phyloP scores from a whole-genome alignment of 805 yeast genomes.

The Yarrowia sp. region DNA sequence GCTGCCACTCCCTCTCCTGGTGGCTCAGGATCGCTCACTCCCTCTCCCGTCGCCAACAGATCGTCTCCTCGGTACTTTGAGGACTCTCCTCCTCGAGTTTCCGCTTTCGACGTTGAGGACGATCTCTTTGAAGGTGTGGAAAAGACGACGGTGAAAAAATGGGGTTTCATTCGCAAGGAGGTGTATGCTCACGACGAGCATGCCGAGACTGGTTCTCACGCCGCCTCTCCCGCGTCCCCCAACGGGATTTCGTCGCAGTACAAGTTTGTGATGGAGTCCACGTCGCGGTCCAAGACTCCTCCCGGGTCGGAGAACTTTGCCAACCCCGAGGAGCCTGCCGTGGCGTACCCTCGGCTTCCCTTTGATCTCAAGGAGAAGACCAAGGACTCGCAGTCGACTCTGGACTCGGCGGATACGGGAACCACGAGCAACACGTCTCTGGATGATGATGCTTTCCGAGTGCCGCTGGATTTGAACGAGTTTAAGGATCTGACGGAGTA shows the following conservation, averaged over 20 bases:
- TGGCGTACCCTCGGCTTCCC: constrained; percentile 30
- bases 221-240: neutral
- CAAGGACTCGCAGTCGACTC: constrained; percentile 31
- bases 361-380: constrained; percentile 34
- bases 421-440: constrained; percentile 31
- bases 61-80: constrained; percentile 24
- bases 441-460: constrained; percentile 30
- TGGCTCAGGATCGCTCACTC: neutral
- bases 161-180: constrained; percentile 16
- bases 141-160: constrained; percentile 7
- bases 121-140: constrained; percentile 40
- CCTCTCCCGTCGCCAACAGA: neutral
- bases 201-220: neutral
- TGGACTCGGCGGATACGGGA: neutral
- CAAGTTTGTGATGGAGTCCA: constrained; percentile 38
- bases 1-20: neutral
- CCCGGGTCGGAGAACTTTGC: constrained; percentile 6
- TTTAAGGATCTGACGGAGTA: constrained; percentile 40
- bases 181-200: constrained; percentile 22
- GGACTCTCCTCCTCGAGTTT: constrained; percentile 31
- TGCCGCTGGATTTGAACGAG: constrained; percentile 9
- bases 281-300: constrained; percentile 23
- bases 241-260: constrained; percentile 11
- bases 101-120: constrained; percentile 31
- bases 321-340: neutral